Conservation (phyloP, 306 rosid species). For the Spatholobus suberectus region DNA sequence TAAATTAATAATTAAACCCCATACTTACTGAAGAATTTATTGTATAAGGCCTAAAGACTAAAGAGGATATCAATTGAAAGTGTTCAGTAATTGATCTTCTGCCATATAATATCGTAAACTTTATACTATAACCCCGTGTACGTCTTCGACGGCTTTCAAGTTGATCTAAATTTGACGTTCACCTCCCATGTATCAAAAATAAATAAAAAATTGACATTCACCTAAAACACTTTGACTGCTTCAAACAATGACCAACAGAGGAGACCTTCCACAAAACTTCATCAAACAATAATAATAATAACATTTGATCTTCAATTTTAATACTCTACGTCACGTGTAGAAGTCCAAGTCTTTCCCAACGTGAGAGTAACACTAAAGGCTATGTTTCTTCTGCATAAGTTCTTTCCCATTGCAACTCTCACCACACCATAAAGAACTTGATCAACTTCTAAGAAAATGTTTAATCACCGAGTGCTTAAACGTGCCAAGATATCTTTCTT, state of each 20-base stretch:
- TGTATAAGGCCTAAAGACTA: neutral
- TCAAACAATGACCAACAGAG: slow-evolving; percentile 25
- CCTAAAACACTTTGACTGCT: slow-evolving; percentile 38
- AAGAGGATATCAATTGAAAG: neutral
- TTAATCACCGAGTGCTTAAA: slow-evolving; percentile 37
- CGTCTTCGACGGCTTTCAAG: slow-evolving; percentile 37
- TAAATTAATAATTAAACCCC: too few relatives aligned
- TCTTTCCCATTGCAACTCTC: slow-evolving; percentile 33
- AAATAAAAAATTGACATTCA: too few relatives aligned
- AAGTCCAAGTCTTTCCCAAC: neutral
- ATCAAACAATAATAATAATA: neutral
- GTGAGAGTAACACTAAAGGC: slow-evolving; percentile 2
- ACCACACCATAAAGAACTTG: neutral
- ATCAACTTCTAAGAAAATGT: slow-evolving; percentile 41
- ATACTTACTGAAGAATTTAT: neutral
- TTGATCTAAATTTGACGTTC: slow-evolving; percentile 29
- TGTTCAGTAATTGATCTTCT: neutral
- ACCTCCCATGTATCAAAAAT: too few relatives aligned
- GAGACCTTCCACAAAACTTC: slow-evolving; percentile 8
- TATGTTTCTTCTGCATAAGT: neutral
- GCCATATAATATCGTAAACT: neutral
- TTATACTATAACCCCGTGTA: neutral
- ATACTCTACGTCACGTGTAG: neutral
- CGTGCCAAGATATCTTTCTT: slow-evolving; percentile 46
- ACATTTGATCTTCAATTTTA: neutral